phyloP scores from a whole-genome alignment of 106 monocot genomes.

The Allium fistulosum region DNA sequence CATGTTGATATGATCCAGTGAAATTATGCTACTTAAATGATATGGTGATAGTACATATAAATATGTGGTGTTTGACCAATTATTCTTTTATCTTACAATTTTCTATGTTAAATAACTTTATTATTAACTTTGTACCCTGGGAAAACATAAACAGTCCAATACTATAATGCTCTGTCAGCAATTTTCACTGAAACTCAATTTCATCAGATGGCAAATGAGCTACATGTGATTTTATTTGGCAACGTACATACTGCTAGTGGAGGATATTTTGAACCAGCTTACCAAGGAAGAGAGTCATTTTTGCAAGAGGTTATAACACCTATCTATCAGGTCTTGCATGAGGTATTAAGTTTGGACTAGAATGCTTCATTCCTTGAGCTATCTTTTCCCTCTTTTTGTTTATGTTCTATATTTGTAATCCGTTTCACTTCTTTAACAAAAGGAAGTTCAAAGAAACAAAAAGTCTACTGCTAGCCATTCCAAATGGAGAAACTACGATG shows the following conservation, averaged over 20 bases:
- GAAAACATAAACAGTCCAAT: background rate
- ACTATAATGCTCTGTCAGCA: background rate
- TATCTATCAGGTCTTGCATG: conserved; percentile 63
- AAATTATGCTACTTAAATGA: too few relatives aligned
- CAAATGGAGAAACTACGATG: conserved; percentile 98
- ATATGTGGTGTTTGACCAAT: too few relatives aligned
- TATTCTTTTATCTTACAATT: too few relatives aligned
- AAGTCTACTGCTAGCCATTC: conserved; percentile 78
- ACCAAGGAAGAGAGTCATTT: conserved; percentile 59
- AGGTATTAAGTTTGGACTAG: conserved; percentile 32
- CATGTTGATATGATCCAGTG: too few relatives aligned
- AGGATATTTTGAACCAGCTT: conserved; percentile 34
- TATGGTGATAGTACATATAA: too few relatives aligned
- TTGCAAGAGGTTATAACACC: conserved; percentile 62
- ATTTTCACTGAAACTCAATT: background rate
- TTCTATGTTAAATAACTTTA: too few relatives aligned
- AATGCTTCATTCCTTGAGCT: conserved; percentile 1
- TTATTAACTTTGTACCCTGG: too few relatives aligned
- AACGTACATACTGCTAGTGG: conserved; percentile 43
- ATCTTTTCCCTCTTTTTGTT: background rate
- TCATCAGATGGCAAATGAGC: conserved; percentile 70
- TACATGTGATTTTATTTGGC: conserved; percentile 36
- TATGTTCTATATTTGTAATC: background rate
- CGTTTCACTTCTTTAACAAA: conserved; percentile 12
- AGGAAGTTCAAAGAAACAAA: conserved; percentile 83